Evolutionary conservation across 768 basidiomycete species (phyloP).

Genomic region (Tephrocybe sp.): DNA sequence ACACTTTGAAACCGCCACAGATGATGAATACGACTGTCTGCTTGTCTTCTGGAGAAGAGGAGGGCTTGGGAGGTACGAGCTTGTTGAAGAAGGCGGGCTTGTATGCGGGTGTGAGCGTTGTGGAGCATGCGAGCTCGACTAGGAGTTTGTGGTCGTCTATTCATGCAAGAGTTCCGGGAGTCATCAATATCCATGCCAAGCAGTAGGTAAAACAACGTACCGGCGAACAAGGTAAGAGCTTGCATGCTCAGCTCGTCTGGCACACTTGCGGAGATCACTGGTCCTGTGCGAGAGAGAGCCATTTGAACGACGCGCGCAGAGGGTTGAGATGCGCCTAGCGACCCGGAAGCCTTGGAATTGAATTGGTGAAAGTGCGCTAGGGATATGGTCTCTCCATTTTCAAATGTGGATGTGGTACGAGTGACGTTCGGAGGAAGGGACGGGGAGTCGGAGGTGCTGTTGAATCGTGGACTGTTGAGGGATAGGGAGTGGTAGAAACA

Average conservation of each 20-base stretch:
- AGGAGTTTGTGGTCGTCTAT: constrained; percentile 75
- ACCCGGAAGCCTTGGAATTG: constrained; percentile 63
- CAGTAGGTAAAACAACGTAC: too few species aligned
- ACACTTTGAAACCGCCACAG: constrained; percentile 71
- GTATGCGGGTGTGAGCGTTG: constrained; percentile 68
- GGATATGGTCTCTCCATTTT: constrained; percentile 30
- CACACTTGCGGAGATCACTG: constrained; percentile 56
- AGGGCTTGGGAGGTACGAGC: constrained; percentile 40
- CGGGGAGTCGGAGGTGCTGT: constrained; percentile 27
- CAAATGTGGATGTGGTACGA: constrained; percentile 17
- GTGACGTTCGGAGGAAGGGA: constrained; percentile 40
- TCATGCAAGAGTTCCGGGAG: too few species aligned
- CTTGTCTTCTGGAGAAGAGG: constrained; percentile 21
- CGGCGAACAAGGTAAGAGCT: constrained; percentile 51
- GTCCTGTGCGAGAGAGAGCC: constrained; percentile 59
- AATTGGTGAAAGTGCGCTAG: constrained; percentile 57
- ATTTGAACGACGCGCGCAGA: constrained; percentile 59
- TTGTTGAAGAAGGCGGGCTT: constrained; percentile 51
- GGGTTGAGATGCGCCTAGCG: constrained; percentile 68
- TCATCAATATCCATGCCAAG: background rate
- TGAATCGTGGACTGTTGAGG: constrained; percentile 45
- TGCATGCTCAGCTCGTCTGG: constrained; percentile 72
- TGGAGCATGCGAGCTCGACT: constrained; percentile 72
- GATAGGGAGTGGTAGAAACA: constrained; percentile 72
- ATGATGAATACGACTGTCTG: constrained; percentile 61